phyloP scores from a whole-genome alignment of 2,329 filamentous ascomycete genomes.

The Sordariomycetes sp. region DNA sequence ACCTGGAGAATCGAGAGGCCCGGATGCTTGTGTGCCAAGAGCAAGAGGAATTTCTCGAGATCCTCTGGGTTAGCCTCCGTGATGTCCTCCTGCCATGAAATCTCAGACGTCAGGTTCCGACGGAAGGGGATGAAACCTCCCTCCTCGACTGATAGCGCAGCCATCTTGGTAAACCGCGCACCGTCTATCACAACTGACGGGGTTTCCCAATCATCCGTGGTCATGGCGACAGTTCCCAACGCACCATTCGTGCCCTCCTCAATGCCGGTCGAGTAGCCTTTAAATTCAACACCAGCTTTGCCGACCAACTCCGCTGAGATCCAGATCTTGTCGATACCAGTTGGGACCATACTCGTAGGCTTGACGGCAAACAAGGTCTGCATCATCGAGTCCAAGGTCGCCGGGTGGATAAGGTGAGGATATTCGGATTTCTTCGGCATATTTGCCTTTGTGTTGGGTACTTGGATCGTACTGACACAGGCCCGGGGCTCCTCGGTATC shows the following conservation, averaged over 20 bases:
- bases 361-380: slow-evolving; percentile 35
- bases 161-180: slow-evolving; percentile 26
- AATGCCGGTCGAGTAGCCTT: slow-evolving; percentile 25
- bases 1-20: slow-evolving; percentile 23
- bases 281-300: slow-evolving; percentile 19
- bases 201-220: slow-evolving; percentile 15
- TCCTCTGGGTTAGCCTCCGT: slow-evolving; percentile 10
- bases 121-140: slow-evolving; percentile 31
- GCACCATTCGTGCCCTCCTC: slow-evolving; percentile 22
- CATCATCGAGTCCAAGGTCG: slow-evolving; percentile 42
- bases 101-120: slow-evolving; percentile 32
- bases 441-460: slow-evolving; percentile 33
- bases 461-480: slow-evolving; percentile 23
- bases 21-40: slow-evolving; percentile 25
- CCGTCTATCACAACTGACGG: slow-evolving; percentile 29
- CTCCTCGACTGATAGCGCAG: slow-evolving; percentile 11
- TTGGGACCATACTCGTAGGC: slow-evolving; percentile 33
- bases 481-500: slow-evolving; percentile 16
- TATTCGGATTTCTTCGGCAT: slow-evolving; percentile 43
- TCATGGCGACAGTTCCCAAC: slow-evolving; percentile 28
- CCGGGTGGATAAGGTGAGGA: slow-evolving; percentile 41
- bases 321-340: slow-evolving; percentile 28
- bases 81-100: slow-evolving; percentile 30
- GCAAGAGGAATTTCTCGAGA: slow-evolving; percentile 14
- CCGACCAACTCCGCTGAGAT: slow-evolving; percentile 24